Base-by-base conservation (phyloP, 805 yeast species). In the Cyberlindnera veronae region DNA sequence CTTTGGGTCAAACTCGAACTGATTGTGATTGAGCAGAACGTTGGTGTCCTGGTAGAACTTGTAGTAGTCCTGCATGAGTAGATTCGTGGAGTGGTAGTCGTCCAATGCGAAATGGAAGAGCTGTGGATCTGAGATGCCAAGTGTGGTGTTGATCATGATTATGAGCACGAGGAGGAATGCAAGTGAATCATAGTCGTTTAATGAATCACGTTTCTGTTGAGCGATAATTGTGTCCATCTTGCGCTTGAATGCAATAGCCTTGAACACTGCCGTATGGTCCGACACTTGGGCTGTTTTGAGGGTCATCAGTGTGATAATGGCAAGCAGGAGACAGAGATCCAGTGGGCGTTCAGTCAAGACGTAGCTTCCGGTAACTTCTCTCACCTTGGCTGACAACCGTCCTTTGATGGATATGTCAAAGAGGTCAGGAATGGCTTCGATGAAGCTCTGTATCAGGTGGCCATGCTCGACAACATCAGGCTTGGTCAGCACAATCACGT, bases 91-190 rank as follows among this genome's bases (percentile, higher is more conserved):
- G 15, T 42, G 34, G 31, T 26, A 24, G 7, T 33, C 37, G 8
- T 34, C 36, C 9, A 35, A 7, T 3, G 29, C 29, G 32, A 33
- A 38, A 8, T 37, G 41, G 44, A 54, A 51, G 6, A 52, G 30
- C 3, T 13, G 8, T 12, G 37, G 34, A 29, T 50, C 45, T 29
- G 43, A 45, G 2, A 49, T 34, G 1, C 50, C 54, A 5, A 54
- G 19, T 8, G 46, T 46, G 16, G 51, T 30, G 35, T 53, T 49
- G 3, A 53, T 46, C 36, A 49, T 46, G 3, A 51, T 45, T 23
- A 44, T 22, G 2, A 51, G 38, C 10, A 34, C 43, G 11, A 49
- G 14, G 3, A 44, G 26, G 16, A 37, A 19, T 14, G 37, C 31
- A 12, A 44, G n/a, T 11, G 40, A 26, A 9, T 36, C 38, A 19